Percentiles rank a stretch among this genome's conserved stretches.
phyloP scores from a whole-genome alignment of 192 early-diverging fungal genomes.

The Coemansia sp. region DNA sequence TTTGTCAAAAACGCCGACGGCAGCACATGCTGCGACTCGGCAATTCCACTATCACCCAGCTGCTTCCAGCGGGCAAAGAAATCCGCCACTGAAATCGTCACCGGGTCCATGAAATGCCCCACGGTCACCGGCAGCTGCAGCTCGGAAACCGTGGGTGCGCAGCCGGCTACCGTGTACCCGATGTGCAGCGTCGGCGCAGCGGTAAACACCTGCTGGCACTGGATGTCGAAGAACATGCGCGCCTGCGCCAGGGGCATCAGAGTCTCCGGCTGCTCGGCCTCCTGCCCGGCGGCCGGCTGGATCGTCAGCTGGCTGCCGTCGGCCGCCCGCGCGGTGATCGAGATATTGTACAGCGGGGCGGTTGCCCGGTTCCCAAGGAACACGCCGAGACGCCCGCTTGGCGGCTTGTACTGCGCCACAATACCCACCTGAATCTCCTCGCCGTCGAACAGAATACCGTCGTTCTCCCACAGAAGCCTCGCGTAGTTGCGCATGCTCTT shows the following conservation, averaged over 20 bases:
- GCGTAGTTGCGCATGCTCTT: constrained; percentile 54
- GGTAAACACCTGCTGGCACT: constrained; percentile 62
- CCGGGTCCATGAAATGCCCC: constrained; percentile 86
- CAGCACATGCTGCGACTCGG: constrained; percentile 67
- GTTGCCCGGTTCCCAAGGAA: constrained; percentile 90
- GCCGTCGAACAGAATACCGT: constrained; percentile 94
- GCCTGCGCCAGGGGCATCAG: constrained; percentile 63
- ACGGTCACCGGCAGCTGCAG: constrained; percentile 77
- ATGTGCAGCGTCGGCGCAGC: constrained; percentile 67
- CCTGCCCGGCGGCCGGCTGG: constrained; percentile 58
- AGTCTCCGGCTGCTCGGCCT: constrained; percentile 61
- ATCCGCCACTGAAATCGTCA: constrained; percentile 66
- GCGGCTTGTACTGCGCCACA: constrained; percentile 90
- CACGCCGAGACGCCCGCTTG: constrained; percentile 84
- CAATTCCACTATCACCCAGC: constrained; percentile 76
- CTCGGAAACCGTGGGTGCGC: constrained; percentile 52
- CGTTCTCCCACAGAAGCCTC: constrained; percentile 63
- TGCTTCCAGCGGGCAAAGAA: constrained; percentile 96
- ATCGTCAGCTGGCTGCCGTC: constrained; percentile 54
- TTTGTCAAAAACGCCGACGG: constrained; percentile 30
- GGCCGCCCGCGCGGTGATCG: constrained; percentile 55
- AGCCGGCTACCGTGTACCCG: constrained; percentile 59
- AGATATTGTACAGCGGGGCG: constrained; percentile 61
- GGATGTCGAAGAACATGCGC: constrained; percentile 69
- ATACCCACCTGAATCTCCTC: constrained; percentile 83